These are phyloP conservation scores for Pseudomonodictys pantanalensis DNA, from an alignment of 495 filamentous ascomycete genomes.

Conservation along the genomic window DNA sequence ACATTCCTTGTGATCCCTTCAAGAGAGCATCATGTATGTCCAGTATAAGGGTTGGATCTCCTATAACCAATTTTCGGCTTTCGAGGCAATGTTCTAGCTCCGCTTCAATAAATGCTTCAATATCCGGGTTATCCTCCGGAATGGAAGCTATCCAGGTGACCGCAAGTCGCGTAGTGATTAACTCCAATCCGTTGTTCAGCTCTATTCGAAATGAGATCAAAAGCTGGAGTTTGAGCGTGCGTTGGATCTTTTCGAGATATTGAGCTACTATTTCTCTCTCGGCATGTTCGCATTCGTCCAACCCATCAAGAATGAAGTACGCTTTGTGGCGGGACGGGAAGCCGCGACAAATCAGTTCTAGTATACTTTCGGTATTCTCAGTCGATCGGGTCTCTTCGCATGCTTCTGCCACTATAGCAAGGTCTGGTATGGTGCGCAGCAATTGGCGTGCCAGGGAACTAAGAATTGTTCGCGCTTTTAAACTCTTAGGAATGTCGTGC, in stretches of 20 bases:
- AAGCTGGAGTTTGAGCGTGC: conserved; percentile 32
- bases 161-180: conserved; percentile 20
- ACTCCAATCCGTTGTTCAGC: conserved; percentile 26
- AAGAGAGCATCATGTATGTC: conserved; percentile 41
- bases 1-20: conserved; percentile 44
- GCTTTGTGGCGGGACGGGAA: conserved; percentile 31
- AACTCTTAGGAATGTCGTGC: conserved; percentile 43
- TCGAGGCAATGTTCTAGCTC: conserved; percentile 40
- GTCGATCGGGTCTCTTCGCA: conserved; percentile 23
- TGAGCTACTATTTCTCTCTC: conserved; percentile 34
- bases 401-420: conserved; percentile 23
- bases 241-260: conserved; percentile 33
- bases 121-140: conserved; percentile 45
- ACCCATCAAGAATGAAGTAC: conserved; percentile 43
- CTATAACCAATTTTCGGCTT: conserved; percentile 39
- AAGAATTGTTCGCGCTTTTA: conserved; percentile 43
- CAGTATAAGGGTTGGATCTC: conserved; percentile 41
- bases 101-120: conserved; percentile 41
- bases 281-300: conserved; percentile 41
- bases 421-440: conserved; percentile 26
- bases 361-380: conserved; percentile 32
- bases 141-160: conserved; percentile 31
- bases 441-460: conserved; percentile 46
- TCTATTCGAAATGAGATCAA: conserved; percentile 41
- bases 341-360: conserved; percentile 21